Conservation (phyloP, 306 rosid genomes). For the Trifolium subterraneum region DNA sequence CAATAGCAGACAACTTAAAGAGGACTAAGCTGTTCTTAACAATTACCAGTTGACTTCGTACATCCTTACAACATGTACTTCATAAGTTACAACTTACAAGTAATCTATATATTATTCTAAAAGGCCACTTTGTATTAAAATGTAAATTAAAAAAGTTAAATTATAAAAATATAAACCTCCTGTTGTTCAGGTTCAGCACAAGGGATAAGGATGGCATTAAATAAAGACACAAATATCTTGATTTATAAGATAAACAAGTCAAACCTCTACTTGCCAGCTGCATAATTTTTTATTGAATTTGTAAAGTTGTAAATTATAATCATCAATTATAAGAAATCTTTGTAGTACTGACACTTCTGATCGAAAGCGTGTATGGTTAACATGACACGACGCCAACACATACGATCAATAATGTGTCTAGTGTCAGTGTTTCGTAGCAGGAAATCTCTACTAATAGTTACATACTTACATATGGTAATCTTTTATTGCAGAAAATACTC, state of each 20-base stretch:
- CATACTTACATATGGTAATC: neutral
- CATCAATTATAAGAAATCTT: neutral
- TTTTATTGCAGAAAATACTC: constrained; percentile 73
- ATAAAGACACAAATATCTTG: constrained; percentile 5
- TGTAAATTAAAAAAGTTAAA: too few relatives aligned
- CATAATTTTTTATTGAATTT: constrained; percentile 5
- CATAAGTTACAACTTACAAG: neutral
- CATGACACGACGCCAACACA: neutral
- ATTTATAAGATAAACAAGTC: constrained; percentile 30
- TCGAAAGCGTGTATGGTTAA: neutral
- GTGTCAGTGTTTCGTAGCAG: neutral
- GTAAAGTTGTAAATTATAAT: neutral
- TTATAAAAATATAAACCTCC: neutral
- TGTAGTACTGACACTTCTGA: neutral
- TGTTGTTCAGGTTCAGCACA: neutral
- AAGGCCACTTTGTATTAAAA: constrained; percentile 9
- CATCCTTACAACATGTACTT: constrained; percentile 2
- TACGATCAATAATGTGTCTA: neutral
- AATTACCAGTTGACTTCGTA: constrained; percentile 36
- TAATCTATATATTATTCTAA: constrained; percentile 10
- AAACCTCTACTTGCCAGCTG: constrained; percentile 16
- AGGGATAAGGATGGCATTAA: constrained; percentile 29
- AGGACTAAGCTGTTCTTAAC: constrained; percentile 12
- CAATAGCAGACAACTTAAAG: constrained; percentile 10
- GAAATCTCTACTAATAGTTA: neutral